Evolutionary conservation across 192 early-diverging fungal species (phyloP).

Genomic region (Chytriomyces confervae): DNA sequence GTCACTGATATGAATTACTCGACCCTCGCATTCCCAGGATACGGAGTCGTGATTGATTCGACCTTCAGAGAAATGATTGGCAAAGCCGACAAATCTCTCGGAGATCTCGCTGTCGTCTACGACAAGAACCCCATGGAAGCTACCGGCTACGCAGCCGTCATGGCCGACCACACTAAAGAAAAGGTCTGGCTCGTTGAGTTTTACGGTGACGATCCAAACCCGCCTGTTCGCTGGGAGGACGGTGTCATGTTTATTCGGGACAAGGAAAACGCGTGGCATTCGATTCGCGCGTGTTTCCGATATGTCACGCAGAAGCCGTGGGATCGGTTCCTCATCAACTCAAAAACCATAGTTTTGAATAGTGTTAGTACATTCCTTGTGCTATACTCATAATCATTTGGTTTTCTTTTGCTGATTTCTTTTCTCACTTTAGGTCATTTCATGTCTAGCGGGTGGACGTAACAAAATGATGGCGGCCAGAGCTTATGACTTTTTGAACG

Average conservation of each 20-base stretch:
- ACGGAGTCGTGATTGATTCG: slow-evolving; percentile 74
- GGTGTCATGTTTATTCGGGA: slow-evolving; percentile 78
- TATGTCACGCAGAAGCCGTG: slow-evolving; percentile 91
- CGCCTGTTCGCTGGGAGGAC: slow-evolving; percentile 78
- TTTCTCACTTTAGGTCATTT: slow-evolving; percentile 60
- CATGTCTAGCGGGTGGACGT: slow-evolving; percentile 84
- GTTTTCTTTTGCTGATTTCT: background rate
- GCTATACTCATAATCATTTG: background rate
- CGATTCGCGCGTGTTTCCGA: slow-evolving; percentile 84
- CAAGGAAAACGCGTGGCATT: slow-evolving; percentile 70
- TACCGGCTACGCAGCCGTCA: slow-evolving; percentile 77
- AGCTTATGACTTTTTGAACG: slow-evolving; percentile 85
- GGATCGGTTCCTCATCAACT: slow-evolving; percentile 79
- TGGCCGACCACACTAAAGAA: slow-evolving; percentile 82
- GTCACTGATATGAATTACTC: background rate
- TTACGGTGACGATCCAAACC: slow-evolving; percentile 72
- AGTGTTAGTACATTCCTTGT: slow-evolving; percentile 30
- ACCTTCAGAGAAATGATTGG: slow-evolving; percentile 75
- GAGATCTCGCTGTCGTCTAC: slow-evolving; percentile 80
- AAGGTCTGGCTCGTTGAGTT: slow-evolving; percentile 80
- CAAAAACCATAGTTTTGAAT: slow-evolving; percentile 81
- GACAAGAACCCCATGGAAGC: slow-evolving; percentile 92
- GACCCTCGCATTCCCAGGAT: slow-evolving; percentile 42
- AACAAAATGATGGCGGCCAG: slow-evolving; percentile 91
- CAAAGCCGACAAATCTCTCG: slow-evolving; percentile 64